Percentiles rank a stretch among this genome's conserved stretches.
These are phyloP conservation scores for Acorus calamus DNA, from an alignment of 106 monocot species.

Conservation along the genomic window DNA sequence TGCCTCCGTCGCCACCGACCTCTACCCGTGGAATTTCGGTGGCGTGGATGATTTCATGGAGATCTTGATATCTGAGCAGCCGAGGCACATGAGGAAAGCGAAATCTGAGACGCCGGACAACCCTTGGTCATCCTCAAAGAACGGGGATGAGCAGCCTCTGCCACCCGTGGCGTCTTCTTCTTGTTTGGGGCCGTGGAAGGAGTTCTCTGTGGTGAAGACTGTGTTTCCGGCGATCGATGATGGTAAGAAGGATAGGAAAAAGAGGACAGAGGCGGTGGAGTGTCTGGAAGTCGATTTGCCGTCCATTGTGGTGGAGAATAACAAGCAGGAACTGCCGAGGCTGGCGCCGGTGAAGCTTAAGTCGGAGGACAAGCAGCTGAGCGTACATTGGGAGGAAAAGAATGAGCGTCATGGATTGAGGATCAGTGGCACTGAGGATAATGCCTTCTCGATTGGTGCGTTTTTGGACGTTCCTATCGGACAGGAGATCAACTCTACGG, in stretches of 20 bases:
- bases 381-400: slow-evolving; percentile 65
- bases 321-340: slow-evolving; percentile 73
- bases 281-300: slow-evolving; percentile 6
- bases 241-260: slow-evolving; percentile 22
- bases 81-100: background rate
- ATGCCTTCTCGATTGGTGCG: slow-evolving; percentile 63
- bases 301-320: slow-evolving; percentile 28
- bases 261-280: slow-evolving; percentile 19
- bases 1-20: slow-evolving; percentile 35
- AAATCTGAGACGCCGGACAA: slow-evolving; percentile 15
- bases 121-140: slow-evolving; percentile 24
- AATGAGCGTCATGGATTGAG: slow-evolving; percentile 33
- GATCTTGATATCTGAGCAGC: slow-evolving; percentile 49
- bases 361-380: slow-evolving; percentile 64
- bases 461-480: slow-evolving; percentile 85
- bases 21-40: slow-evolving; percentile 61
- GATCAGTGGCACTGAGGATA: slow-evolving; percentile 41
- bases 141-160: slow-evolving; percentile 18
- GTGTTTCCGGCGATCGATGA: no score
- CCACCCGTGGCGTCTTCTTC: no score
- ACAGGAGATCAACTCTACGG: slow-evolving; percentile 67
- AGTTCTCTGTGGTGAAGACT: no score
- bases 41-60: slow-evolving; percentile 25
- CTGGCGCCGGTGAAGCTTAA: slow-evolving; percentile 73
- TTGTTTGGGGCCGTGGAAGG: slow-evolving; percentile 6